A percentile compares a stretch with the other conserved stretches of the same genome.
phyloP scores from a whole-genome alignment of 441 rosid species.

The Jatropha podagrica region DNA sequence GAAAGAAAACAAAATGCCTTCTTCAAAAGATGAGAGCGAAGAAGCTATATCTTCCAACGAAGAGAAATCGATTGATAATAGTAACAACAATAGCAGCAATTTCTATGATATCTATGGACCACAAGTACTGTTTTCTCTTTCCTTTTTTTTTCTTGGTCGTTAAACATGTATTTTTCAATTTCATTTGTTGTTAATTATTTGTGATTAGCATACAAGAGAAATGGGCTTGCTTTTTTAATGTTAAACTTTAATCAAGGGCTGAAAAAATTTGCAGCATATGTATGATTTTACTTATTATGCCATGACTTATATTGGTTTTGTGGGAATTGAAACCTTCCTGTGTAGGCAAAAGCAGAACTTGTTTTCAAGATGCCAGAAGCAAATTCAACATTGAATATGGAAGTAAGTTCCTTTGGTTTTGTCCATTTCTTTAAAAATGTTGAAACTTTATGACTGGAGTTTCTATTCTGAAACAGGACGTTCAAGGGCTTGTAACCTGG shows the following conservation, averaged over 20 bases:
- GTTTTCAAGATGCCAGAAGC: constrained; percentile 62
- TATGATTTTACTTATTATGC: neutral
- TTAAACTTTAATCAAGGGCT: neutral
- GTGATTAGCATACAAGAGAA: neutral
- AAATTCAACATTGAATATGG: constrained; percentile 61
- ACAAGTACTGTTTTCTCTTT: constrained; percentile 30
- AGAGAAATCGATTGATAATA: constrained; percentile 23
- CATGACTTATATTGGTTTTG: neutral
- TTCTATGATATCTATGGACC: constrained; percentile 80
- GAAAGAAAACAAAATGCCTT: constrained; percentile 27
- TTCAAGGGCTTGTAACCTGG: constrained; percentile 97
- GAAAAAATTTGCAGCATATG: neutral
- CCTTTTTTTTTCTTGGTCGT: neutral
- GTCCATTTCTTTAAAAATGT: constrained; percentile 4
- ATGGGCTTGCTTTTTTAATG: neutral
- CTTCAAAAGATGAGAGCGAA: constrained; percentile 34
- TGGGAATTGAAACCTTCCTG: neutral
- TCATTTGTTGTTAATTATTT: neutral
- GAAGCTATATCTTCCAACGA: constrained; percentile 32
- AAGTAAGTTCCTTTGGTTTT: constrained; percentile 40
- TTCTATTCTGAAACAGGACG: constrained; percentile 54
- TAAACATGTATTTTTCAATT: neutral
- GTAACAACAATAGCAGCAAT: constrained; percentile 14
- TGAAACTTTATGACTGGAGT: constrained; percentile 4
- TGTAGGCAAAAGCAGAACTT: constrained; percentile 86